Base-by-base conservation (phyloP, 306 rosid species). In the Vigna mungo region DNA sequence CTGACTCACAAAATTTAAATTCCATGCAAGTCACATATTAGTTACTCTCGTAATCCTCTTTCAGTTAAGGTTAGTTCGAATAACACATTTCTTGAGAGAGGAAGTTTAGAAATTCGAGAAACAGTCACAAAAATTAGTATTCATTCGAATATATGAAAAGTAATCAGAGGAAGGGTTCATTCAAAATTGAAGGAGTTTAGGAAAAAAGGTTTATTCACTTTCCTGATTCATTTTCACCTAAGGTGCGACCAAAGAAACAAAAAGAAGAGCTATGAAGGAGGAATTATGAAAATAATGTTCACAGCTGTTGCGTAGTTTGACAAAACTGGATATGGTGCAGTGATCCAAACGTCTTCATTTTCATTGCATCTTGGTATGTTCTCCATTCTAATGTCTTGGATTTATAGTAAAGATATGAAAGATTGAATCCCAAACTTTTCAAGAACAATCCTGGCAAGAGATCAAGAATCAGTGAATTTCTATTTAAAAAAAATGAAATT, bases 261-360 rank as follows among this genome's bases (percentile, higher is more conserved):
- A n/a, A 90, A 89, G 72, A 93, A 79, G 80, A 93, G 96, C 90
- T 91, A 82, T 9, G 90, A 93, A 83, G 96, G 98, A 75, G 96
- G 93, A 30, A 93, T 91, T 51, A 89, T 93, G 98, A 93, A 95
- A 66, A 90, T 93, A 59, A 93, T 93, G 95, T 93, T 94, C 1
- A 78, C 88, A 1, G 88, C 87, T 47, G 82, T 37, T 8, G 92
- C 88, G 2, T 80, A 90, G 10, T 37, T 84, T 5, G 77, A 87
- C 25, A 82, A 71, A 44, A 78, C 93, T 6, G 93, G 93, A 7
- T 88, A 90, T 62, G 93, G 97, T 14, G 84, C 87, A 3, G 37
- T 90, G 65, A 89, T 93, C 65, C 98, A 93, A 72, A 89, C 98
- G 10, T 96, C 98, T 21, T 72, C 96, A 9, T 66, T 93, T 21